A percentile compares a stretch with the other conserved stretches of the same genome.
Evolutionary conservation across 2,329 filamentous ascomycete species (phyloP).

Genomic region (Aspergillus unguis): DNA sequence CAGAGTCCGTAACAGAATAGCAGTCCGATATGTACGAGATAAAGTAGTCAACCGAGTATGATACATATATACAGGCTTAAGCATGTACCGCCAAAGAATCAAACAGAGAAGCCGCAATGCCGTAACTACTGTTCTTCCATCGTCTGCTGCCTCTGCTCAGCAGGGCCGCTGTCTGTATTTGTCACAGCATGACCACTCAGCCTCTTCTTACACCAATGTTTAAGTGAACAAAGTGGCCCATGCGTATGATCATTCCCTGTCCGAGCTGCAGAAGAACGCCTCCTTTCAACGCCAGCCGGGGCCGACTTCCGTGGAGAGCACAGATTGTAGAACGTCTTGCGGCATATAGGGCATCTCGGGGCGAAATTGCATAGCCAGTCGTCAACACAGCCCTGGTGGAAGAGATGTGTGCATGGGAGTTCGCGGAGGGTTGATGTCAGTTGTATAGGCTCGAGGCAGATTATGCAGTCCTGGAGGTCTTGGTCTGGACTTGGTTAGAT

Average conservation of each 20-base stretch:
- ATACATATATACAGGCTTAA: background rate
- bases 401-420: background rate
- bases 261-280: background rate
- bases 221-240: background rate
- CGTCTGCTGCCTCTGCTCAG: background rate
- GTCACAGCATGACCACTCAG: background rate
- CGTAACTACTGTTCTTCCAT: background rate
- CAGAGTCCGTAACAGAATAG: background rate
- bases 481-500: background rate
- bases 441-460: background rate
- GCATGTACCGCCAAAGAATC: background rate
- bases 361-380: background rate
- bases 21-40: background rate
- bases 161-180: background rate
- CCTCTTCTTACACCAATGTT: background rate
- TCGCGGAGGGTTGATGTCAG: background rate
- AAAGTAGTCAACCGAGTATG: background rate
- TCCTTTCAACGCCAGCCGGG: background rate
- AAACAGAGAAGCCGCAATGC: background rate
- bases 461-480: background rate
- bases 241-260: background rate
- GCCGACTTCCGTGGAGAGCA: background rate
- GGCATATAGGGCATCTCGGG: background rate
- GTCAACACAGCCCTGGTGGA: background rate
- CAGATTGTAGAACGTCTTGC: background rate